Evolutionary conservation across 1,284 basidiomycete species (phyloP).

Genomic region (Flammula alnicola): DNA sequence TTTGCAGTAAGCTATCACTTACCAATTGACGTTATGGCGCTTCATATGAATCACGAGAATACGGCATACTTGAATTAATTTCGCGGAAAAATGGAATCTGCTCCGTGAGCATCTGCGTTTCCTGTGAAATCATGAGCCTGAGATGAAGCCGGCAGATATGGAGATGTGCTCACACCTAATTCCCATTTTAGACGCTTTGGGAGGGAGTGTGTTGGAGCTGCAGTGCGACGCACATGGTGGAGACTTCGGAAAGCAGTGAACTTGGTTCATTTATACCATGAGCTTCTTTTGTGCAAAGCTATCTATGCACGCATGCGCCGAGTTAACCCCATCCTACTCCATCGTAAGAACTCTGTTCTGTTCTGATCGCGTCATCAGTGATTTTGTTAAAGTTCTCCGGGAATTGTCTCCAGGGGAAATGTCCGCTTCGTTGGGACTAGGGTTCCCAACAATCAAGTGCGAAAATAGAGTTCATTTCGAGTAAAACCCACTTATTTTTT

Average conservation of each 20-base stretch:
- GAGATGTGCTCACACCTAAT: conserved; percentile 16
- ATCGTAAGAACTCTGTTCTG: conserved; percentile 10
- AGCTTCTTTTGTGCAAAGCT: conserved; percentile 1
- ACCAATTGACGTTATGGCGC: no score
- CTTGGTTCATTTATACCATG: conserved; percentile 13
- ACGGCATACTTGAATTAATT: conserved; percentile 9
- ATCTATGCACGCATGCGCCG: conserved; percentile 16
- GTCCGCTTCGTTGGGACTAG: conserved; percentile 1
- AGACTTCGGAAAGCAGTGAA: conserved; percentile 19
- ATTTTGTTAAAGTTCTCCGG: conserved; percentile 10
- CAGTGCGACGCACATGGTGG: conserved; percentile 20
- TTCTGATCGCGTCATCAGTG: conserved; percentile 8
- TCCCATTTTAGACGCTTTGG: conserved; percentile 6
- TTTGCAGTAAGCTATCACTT: conserved; percentile 1
- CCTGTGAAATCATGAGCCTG: conserved; percentile 14
- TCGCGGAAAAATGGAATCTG: conserved; percentile 11
- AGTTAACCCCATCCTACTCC: conserved; percentile 27
- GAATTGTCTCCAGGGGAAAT: conserved; percentile 12
- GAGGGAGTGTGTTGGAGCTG: conserved; percentile 3
- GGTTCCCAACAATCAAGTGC: conserved; percentile 7
- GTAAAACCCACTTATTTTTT: conserved; percentile 11
- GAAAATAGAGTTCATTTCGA: conserved; percentile 12
- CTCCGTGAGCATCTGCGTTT: conserved; percentile 17
- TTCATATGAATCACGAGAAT: conserved; percentile 9
- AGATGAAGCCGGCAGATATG: conserved; percentile 22